Evolutionary conservation across 1,284 basidiomycete species (phyloP).

Genomic region (Ustilago sp.): DNA sequence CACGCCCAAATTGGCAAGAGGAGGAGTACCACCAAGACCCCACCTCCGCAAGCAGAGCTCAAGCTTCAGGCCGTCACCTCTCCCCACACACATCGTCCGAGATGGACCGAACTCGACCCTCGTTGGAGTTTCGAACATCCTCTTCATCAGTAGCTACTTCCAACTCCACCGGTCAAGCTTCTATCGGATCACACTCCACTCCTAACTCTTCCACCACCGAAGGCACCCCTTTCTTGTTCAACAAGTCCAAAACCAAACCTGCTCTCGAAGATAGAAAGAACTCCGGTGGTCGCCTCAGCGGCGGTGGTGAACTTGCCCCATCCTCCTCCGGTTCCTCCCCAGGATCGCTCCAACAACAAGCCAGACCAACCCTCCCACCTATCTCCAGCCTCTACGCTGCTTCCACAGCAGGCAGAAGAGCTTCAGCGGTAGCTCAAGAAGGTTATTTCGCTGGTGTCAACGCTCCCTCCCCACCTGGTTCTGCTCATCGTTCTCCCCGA

Average conservation of each 20-base stretch:
- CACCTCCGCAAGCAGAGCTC: not conserved
- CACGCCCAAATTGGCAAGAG: constrained; percentile 7
- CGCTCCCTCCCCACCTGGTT: not conserved
- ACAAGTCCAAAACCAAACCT: not conserved
- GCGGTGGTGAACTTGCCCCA: not conserved
- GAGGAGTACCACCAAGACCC: not conserved
- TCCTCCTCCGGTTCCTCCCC: constrained; percentile 8
- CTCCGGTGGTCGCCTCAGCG: not conserved
- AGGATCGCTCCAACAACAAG: not conserved
- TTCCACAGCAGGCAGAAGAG: not conserved
- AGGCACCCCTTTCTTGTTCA: constrained; percentile 11
- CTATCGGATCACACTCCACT: constrained; percentile 6
- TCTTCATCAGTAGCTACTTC: constrained; percentile 31
- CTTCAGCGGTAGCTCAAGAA: not conserved
- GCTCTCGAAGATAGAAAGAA: not conserved
- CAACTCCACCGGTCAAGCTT: constrained; percentile 20
- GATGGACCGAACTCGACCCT: constrained; percentile 17
- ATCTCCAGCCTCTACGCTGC: constrained; percentile 23
- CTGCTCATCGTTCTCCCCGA: not conserved
- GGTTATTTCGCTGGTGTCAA: not conserved
- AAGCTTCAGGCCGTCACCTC: constrained; percentile 3
- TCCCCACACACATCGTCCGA: constrained; percentile 1
- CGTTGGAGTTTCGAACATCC: constrained; percentile 31
- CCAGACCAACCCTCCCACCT: constrained; percentile 19
- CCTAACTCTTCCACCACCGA: constrained; percentile 23